phyloP scores from a whole-genome alignment of 75 land plant genomes.

The Selaginella tamariscina region DNA sequence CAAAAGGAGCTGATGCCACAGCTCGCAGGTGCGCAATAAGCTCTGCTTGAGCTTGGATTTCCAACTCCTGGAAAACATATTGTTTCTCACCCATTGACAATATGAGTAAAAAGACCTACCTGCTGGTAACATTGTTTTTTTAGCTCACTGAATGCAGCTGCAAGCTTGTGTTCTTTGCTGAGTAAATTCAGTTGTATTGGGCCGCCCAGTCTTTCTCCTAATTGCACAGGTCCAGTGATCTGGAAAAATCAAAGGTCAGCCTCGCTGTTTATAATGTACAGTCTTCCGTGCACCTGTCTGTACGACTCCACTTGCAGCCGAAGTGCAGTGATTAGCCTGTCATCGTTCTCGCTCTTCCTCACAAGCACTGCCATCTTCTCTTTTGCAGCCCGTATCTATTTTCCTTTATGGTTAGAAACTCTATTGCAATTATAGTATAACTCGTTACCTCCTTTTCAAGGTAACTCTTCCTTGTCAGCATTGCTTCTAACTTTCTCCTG shows the following conservation, averaged over 20 bases:
- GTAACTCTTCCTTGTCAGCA: conserved; percentile 1
- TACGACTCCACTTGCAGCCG: conserved; percentile 13
- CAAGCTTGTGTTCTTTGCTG: conserved; percentile 8
- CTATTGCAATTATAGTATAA: too few species aligned
- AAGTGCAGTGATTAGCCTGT: conserved; percentile 14
- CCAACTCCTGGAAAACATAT: conserved; percentile 8
- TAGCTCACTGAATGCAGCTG: conserved; percentile 12
- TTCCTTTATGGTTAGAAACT: background rate
- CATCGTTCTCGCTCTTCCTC: conserved; percentile 15
- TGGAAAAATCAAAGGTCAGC: background rate
- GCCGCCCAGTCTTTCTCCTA: conserved; percentile 9
- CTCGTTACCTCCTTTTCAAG: conserved; percentile 16
- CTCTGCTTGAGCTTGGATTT: conserved; percentile 16
- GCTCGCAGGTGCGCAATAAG: conserved; percentile 14
- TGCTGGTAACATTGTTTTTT: conserved; percentile 14
- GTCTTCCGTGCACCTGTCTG: conserved; percentile 11
- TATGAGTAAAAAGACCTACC: background rate
- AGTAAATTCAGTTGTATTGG: conserved; percentile 6
- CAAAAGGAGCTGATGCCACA: conserved; percentile 8
- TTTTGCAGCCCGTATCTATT: conserved; percentile 8
- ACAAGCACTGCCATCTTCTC: conserved; percentile 14
- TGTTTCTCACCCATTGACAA: background rate
- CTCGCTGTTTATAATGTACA: too few species aligned
- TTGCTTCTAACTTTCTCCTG: conserved; percentile 1
- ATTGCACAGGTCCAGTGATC: background rate